Evolutionary conservation across 495 filamentous ascomycete species (phyloP), one percentile per base, ranked within the genome.

Genomic region (Apodospora peruviana): DNA sequence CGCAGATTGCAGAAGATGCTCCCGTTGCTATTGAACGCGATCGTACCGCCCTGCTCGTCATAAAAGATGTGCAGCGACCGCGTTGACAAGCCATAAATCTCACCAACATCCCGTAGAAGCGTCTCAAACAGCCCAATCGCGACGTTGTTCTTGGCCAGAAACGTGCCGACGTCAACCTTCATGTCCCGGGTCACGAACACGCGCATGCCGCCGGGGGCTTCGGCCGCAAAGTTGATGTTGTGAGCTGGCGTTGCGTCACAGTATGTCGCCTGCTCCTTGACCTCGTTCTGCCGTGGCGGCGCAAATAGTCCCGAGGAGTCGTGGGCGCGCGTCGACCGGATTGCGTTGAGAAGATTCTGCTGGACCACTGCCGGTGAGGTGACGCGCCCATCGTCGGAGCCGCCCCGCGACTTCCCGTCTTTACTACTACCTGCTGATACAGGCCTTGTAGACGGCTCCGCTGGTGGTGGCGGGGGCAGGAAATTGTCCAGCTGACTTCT

Each of bases 1-100:
- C 87, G 75, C 52, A 90, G 79, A 58, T 97, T 99, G 75, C 90
- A 96, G 73, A 97, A 97, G 25, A 97, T 79, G 55, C 83, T 86
- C 40, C 91, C 90, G 35, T 77, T 76, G 19, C 74, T 73, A 60
- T 97, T 99, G 77, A 99, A 99, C 0, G 94, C 93, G 50, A 99
- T 95, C 1, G 90, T 88, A 52, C 76, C 78, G 8, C 88, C 84
- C 8, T 71, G 68, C 17, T 85, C 78, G 51, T 96, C 90, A 53
- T 89, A 90, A 74, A 90, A 96, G 51, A 97, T 85, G 62, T 94
- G 90, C 37, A 96, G 53, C 20, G 74, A 72, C 34, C 77, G 69
- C 9, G 69, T 62, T 2, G 73, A 58, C 22, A 96, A 71, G 10
- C 76, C 71, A 62, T 94, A 96, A 19, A 94, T 75, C 2, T 69